phyloP scores from a whole-genome alignment of 805 yeast species.

The Tetrapisispora nanseiensis region DNA sequence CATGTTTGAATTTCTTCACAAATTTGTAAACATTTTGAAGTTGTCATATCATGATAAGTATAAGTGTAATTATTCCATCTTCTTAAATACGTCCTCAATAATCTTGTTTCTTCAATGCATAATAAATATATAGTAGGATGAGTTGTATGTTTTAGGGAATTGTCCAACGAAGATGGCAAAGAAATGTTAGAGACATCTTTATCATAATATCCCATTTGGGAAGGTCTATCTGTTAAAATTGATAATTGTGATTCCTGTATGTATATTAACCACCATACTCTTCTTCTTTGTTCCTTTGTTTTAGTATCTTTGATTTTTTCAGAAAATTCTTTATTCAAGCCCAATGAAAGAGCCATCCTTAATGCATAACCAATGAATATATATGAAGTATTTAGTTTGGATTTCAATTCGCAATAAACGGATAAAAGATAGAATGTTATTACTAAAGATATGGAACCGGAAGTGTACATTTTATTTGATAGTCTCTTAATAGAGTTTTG shows the following conservation, averaged over 20 bases:
- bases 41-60: not conserved
- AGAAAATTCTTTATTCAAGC: slow-evolving; percentile 43
- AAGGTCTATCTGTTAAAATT: slow-evolving; percentile 56
- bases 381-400: slow-evolving; percentile 63
- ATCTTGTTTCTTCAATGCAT: slow-evolving; percentile 43
- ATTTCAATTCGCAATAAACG: slow-evolving; percentile 53
- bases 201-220: not conserved
- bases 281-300: slow-evolving; percentile 42
- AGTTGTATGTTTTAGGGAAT: slow-evolving; percentile 26
- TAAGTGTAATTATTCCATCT: slow-evolving; percentile 18
- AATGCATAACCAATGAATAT: slow-evolving; percentile 54
- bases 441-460: slow-evolving; percentile 47
- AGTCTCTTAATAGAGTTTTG: slow-evolving; percentile 40
- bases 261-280: slow-evolving; percentile 62
- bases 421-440: slow-evolving; percentile 45
- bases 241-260: slow-evolving; percentile 57
- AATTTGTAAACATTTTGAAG: slow-evolving; percentile 33
- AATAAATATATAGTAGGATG: slow-evolving; percentile 52
- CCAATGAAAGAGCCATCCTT: slow-evolving; percentile 58
- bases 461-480: slow-evolving; percentile 42
- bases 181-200: slow-evolving; percentile 6
- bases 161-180: slow-evolving; percentile 43
- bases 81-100: slow-evolving; percentile 24
- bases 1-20: slow-evolving; percentile 36
- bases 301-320: slow-evolving; percentile 10